Conservation (phyloP, 306 rosid genomes). For the Vicia faba region DNA sequence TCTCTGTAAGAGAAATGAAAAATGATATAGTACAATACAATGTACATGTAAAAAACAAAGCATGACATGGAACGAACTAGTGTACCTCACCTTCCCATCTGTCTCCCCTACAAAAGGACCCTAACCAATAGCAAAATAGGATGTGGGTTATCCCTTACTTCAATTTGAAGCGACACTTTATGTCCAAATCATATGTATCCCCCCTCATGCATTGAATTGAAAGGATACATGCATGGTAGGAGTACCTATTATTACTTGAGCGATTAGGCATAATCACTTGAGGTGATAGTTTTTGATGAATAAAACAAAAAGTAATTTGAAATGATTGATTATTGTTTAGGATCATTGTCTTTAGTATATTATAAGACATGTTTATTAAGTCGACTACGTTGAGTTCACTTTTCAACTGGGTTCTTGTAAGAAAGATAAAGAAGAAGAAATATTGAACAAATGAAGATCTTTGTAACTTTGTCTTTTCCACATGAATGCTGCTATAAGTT, state of each 20-base stretch:
- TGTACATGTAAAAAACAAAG: conserved; percentile 1
- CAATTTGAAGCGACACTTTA: conserved; percentile 17
- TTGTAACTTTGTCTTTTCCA: not conserved
- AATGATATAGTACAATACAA: no score
- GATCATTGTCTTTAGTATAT: conserved; percentile 8
- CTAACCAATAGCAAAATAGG: conserved; percentile 21
- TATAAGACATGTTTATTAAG: conserved; percentile 26
- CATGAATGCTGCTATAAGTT: no score
- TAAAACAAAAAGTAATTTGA: conserved; percentile 7
- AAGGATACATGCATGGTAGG: not conserved
- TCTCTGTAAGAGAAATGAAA: no score
- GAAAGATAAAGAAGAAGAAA: not conserved
- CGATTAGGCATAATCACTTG: not conserved
- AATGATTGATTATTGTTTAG: not conserved
- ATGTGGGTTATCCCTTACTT: conserved; percentile 33
- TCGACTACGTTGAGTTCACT: not conserved
- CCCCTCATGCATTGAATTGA: conserved; percentile 20
- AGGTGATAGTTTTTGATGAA: not conserved
- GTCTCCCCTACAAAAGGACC: conserved; percentile 7
- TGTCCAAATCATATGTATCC: conserved; percentile 32
- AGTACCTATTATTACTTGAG: not conserved
- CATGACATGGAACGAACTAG: conserved; percentile 33
- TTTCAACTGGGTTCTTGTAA: not conserved
- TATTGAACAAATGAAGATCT: conserved; percentile 2
- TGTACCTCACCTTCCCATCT: conserved; percentile 24